Evolutionary conservation across 2,329 filamentous ascomycete species (phyloP), one percentile per base, ranked within the genome.

Genomic region (Aureobasidium namibiae): DNA sequence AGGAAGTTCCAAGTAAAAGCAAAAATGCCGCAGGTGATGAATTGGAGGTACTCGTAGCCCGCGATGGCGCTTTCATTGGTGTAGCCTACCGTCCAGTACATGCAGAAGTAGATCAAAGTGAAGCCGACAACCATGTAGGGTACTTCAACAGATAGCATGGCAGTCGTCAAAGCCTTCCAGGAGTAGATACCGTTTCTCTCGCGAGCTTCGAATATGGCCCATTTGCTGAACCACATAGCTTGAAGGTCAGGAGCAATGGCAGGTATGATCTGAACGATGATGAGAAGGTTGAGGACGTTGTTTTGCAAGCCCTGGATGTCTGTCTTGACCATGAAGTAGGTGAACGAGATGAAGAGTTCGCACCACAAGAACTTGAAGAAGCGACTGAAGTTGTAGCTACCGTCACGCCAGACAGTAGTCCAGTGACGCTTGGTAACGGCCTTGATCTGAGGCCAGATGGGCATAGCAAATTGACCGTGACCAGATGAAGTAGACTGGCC

Each of bases 111-210:
- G 64, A 83, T 80, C 7, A 88, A 67, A 24, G 87, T 72, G 14
- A 79, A 82, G 1, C 82, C 81, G 8, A 88, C 57, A 14, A 82
- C 75, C 49, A 80, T 76, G 70, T 77, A 89, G 0, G 86, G 85
- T 1, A 89, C 76, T 69, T 90, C 87, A 49, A 87, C 84, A 2
- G 86, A 52, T 50, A 89, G 80, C 66, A 88, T 87, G 66, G 84
- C 80, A 1, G 85, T 73, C 69, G 89, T 80, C 69, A 90, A 89
- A 0, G 79, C 84, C 63, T 82, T 78, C 86, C 86, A 90, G 0
- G 83, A 87, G 72, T 89, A 90, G 45, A 57, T 61, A 5, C 52
- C 60, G 29, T 61, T 0, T 82, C 78, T 66, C 88, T 88, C 80
- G 53, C 80, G 79, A 7, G 75, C 78, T 69, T 83, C 80, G 67